Evolutionary conservation across 2,329 filamentous ascomycete genomes (phyloP).

Genomic region (Phyllosticta capitalensis): DNA sequence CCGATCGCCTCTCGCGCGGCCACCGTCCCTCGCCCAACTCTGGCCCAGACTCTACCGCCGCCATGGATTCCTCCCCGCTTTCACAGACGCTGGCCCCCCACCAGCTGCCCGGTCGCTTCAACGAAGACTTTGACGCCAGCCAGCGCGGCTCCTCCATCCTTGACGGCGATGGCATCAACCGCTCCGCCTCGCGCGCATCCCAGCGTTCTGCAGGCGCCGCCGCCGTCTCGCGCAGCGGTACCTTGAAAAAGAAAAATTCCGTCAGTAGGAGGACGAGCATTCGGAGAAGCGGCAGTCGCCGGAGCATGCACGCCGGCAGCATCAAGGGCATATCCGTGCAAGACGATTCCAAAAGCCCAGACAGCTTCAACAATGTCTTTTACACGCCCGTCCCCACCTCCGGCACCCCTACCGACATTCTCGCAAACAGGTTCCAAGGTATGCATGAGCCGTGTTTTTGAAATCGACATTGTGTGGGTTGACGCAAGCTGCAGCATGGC

Average conservation of each 20-base stretch:
- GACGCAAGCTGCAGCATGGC: constrained; percentile 57
- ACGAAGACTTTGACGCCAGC: constrained; percentile 62
- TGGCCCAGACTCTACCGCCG: neutral
- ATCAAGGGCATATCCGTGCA: constrained; percentile 71
- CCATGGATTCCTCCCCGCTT: constrained; percentile 24
- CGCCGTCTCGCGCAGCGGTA: constrained; percentile 53
- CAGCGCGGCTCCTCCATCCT: constrained; percentile 57
- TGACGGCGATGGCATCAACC: constrained; percentile 44
- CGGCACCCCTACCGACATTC: constrained; percentile 76
- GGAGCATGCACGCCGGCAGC: constrained; percentile 76
- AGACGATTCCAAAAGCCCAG: constrained; percentile 51
- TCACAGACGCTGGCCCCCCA: constrained; percentile 22
- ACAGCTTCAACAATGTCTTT: constrained; percentile 74
- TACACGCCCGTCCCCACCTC: constrained; percentile 80
- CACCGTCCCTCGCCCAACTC: neutral
- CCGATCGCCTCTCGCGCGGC: neutral
- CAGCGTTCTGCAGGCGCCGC: constrained; percentile 30
- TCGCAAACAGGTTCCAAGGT: constrained; percentile 86
- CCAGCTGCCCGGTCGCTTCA: constrained; percentile 45
- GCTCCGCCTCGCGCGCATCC: constrained; percentile 51
- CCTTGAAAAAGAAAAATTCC: constrained; percentile 81
- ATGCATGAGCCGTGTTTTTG: constrained; percentile 22
- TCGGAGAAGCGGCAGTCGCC: constrained; percentile 68
- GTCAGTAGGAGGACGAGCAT: constrained; percentile 64
- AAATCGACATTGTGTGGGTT: neutral